Percentiles rank a stretch among this genome's conserved stretches.
Evolutionary conservation across 305 asterid species (phyloP).

Genomic region (Solanum hybrid): DNA sequence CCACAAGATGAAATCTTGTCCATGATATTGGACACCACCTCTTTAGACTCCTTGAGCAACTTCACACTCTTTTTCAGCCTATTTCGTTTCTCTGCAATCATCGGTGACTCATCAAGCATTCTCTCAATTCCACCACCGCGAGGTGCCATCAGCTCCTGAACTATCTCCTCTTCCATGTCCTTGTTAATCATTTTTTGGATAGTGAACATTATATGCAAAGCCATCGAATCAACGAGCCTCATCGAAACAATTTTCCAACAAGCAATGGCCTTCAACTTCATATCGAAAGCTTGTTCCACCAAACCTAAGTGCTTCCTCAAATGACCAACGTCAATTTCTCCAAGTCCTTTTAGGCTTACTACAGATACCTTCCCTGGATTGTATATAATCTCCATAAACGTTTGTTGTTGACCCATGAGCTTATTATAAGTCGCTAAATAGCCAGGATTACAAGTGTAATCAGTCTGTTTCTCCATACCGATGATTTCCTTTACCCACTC

Average conservation of each 20-base stretch:
- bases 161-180: conserved; percentile 11
- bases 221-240: conserved; percentile 16
- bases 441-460: background rate
- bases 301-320: background rate
- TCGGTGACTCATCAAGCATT: conserved; percentile 12
- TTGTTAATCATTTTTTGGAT: conserved; percentile 12
- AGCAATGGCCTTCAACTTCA: conserved; percentile 16
- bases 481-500: background rate
- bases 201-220: conserved; percentile 7
- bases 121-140: conserved; percentile 12
- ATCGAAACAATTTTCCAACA: conserved; percentile 20
- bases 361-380: background rate
- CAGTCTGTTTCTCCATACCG: background rate
- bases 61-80: background rate
- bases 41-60: no score
- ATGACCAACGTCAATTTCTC: conserved; percentile 7
- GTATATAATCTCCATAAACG: conserved; percentile 1
- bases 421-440: background rate
- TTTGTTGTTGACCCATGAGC: conserved; percentile 9
- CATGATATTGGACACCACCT: background rate
- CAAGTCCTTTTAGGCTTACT: background rate
- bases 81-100: conserved; percentile 1
- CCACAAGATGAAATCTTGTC: background rate
- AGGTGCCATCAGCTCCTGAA: background rate
- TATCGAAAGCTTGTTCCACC: conserved; percentile 13